Conservation (phyloP, 768 basidiomycete genomes). For the Antrodiella citrinella region DNA sequence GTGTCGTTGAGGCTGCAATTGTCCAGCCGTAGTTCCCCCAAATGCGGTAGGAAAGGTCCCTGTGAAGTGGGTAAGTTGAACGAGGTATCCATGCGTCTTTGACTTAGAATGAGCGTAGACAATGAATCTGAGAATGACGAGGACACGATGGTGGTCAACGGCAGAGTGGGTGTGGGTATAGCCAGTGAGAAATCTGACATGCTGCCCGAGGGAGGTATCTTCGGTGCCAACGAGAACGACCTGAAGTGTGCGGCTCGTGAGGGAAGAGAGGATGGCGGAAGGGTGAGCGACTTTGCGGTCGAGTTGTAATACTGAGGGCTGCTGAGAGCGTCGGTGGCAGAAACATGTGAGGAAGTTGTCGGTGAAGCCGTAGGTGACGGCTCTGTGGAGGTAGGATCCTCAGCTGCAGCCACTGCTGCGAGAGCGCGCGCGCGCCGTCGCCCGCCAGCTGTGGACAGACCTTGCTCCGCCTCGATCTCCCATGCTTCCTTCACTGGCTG, state of each 20-base stretch:
- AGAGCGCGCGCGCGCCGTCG: conserved; percentile 17
- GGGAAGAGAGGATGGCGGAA: conserved; percentile 54
- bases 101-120: conserved; percentile 49
- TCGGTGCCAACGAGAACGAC: conserved; percentile 47
- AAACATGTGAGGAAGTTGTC: conserved; percentile 9
- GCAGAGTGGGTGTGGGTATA: conserved; percentile 61
- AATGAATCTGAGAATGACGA: conserved; percentile 57
- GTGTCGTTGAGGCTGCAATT: conserved; percentile 62
- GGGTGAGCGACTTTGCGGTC: conserved; percentile 47
- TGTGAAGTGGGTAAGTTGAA: conserved; percentile 42
- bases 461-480: conserved; percentile 25
- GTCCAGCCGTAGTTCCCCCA: conserved; percentile 71
- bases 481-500: conserved; percentile 16
- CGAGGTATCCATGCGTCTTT: conserved; percentile 59
- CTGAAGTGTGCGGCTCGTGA: conserved; percentile 47
- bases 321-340: conserved; percentile 23
- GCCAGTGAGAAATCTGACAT: conserved; percentile 26
- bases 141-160: conserved; percentile 49
- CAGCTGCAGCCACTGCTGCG: conserved; percentile 7
- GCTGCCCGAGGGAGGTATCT: conserved; percentile 9
- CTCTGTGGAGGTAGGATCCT: not conserved
- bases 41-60: conserved; percentile 43
- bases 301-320: conserved; percentile 55
- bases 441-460: conserved; percentile 19
- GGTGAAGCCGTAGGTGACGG: conserved; percentile 7